phyloP scores from a whole-genome alignment of 208 protist genomes.

The Leishmania turanica region DNA sequence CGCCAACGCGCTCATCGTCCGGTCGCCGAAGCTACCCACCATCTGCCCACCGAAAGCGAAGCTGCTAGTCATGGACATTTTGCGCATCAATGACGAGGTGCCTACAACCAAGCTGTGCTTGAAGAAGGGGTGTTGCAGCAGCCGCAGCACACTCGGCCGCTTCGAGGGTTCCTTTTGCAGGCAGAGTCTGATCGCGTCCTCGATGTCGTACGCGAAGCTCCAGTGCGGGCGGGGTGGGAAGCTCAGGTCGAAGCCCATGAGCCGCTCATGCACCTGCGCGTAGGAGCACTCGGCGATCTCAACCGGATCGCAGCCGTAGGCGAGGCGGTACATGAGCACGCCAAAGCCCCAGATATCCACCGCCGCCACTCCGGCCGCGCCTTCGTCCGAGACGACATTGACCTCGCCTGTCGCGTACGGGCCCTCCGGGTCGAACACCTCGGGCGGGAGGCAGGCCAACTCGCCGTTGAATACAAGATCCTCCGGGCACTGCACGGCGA shows the following conservation, averaged over 20 bases:
- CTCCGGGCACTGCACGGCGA: slow-evolving; percentile 76
- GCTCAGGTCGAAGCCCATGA: slow-evolving; percentile 38
- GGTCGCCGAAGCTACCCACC: slow-evolving; percentile 24
- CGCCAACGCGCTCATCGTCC: slow-evolving; percentile 18
- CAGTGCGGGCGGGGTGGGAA: slow-evolving; percentile 52
- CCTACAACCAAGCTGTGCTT: slow-evolving; percentile 28
- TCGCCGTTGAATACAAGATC: slow-evolving; percentile 85
- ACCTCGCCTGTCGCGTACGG: slow-evolving; percentile 38
- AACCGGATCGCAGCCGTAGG: slow-evolving; percentile 64
- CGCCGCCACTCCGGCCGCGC: slow-evolving; percentile 30
- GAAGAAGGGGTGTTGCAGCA: slow-evolving; percentile 73
- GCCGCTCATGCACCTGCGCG: slow-evolving; percentile 43
- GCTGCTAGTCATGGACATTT: slow-evolving; percentile 29
- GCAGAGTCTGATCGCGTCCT: slow-evolving; percentile 63
- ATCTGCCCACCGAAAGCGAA: slow-evolving; percentile 24
- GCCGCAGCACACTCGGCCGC: slow-evolving; percentile 53
- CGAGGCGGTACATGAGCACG: slow-evolving; percentile 83
- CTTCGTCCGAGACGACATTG: slow-evolving; percentile 17
- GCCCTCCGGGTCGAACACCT: slow-evolving; percentile 59
- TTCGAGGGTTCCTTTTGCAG: slow-evolving; percentile 53
- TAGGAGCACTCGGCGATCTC: slow-evolving; percentile 64
- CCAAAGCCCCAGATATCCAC: slow-evolving; percentile 87
- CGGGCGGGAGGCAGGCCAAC: slow-evolving; percentile 75
- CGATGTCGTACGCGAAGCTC: slow-evolving; percentile 48
- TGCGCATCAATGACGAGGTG: slow-evolving; percentile 16